Evolutionary conservation across 2,329 filamentous ascomycete species (phyloP).

Genomic region (Paraphoma sp.): DNA sequence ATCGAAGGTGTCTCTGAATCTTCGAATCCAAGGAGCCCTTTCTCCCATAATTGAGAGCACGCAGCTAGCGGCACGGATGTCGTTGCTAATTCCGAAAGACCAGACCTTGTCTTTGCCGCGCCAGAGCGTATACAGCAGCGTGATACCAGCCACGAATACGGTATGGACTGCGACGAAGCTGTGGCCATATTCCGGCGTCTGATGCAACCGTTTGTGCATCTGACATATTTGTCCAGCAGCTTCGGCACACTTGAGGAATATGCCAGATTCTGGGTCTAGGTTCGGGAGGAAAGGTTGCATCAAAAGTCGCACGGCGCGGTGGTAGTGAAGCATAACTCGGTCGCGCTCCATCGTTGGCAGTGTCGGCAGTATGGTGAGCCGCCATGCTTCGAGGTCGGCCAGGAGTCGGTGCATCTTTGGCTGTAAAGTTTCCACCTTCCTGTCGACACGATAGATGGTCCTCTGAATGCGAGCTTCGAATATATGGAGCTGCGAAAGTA

Average conservation of each 20-base stretch:
- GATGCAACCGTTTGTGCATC: slow-evolving; percentile 52
- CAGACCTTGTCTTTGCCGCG: slow-evolving; percentile 55
- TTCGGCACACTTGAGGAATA: slow-evolving; percentile 53
- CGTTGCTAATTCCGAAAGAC: slow-evolving; percentile 58
- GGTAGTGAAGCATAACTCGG: slow-evolving; percentile 59
- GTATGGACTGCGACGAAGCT: slow-evolving; percentile 54
- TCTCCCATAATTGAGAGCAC: slow-evolving; percentile 60
- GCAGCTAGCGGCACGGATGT: slow-evolving; percentile 57
- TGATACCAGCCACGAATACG: slow-evolving; percentile 53
- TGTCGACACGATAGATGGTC: slow-evolving; percentile 60
- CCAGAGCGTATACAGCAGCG: slow-evolving; percentile 49
- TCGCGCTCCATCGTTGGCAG: slow-evolving; percentile 49
- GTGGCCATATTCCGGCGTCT: slow-evolving; percentile 51
- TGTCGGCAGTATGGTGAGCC: slow-evolving; percentile 45
- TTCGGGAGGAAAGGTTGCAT: slow-evolving; percentile 59
- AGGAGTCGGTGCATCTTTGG: slow-evolving; percentile 57
- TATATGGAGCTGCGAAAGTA: slow-evolving; percentile 54
- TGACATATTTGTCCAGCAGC: slow-evolving; percentile 53
- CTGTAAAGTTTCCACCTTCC: slow-evolving; percentile 52
- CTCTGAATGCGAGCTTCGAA: slow-evolving; percentile 59
- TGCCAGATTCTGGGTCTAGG: slow-evolving; percentile 54
- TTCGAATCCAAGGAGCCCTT: slow-evolving; percentile 53
- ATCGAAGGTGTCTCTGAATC: slow-evolving; percentile 18
- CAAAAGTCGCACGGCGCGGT: slow-evolving; percentile 58
- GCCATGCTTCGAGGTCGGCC: slow-evolving; percentile 57